Base-by-base conservation (phyloP, 2,329 filamentous ascomycete species). In the Aureobasidium subglaciale region DNA sequence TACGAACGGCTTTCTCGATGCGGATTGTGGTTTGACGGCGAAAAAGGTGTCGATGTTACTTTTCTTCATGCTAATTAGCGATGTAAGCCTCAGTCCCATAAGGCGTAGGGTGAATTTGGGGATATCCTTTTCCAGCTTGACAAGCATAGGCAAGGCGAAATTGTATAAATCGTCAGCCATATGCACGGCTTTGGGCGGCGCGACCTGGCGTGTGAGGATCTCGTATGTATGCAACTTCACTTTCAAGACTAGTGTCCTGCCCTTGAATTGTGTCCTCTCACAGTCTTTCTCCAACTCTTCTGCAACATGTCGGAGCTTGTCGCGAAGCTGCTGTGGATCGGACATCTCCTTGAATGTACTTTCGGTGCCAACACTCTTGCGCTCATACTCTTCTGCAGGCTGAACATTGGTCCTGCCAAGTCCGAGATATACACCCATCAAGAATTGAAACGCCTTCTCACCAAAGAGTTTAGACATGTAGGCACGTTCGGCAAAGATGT, bases 201-300 rank as follows among this genome's bases (percentile, higher is more conserved):
- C 82, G 5, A 82, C 80, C 67, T 99, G 93, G 29, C 93, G 79
- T 0, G 91, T 95, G 50, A 89, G 80, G 18, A 96, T 88, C 69
- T 97, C 91, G 64, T 92, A 99, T 0, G 90, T 96, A 68, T 96
- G 89, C 7, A 97, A 74, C 68, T 99, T 99, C 61, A 96, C 80
- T 70, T 99, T 99, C 32, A 99, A 74, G 20, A 90, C 89, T 1
- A 99, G 73, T 0, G 92, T 97, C n/a, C 90, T 82, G 0, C 92
- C 92, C 69, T 92, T 96, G 71, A 88, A 89, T 60, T 88, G 82
- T 1, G 88, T 89, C 24, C 83, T 81, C 57, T 79, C 78, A 73
- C 97, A 78, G 64, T 97, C 92, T 61, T 87, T 87, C 67, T 96
- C 90, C 4, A 99, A 75, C 60, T 95, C 90, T 59, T 90, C 85